A percentile compares a stretch with the other conserved stretches of the same genome.
Evolutionary conservation across 2,329 filamentous ascomycete genomes (phyloP).

Genomic region (Lachnellula arida): DNA sequence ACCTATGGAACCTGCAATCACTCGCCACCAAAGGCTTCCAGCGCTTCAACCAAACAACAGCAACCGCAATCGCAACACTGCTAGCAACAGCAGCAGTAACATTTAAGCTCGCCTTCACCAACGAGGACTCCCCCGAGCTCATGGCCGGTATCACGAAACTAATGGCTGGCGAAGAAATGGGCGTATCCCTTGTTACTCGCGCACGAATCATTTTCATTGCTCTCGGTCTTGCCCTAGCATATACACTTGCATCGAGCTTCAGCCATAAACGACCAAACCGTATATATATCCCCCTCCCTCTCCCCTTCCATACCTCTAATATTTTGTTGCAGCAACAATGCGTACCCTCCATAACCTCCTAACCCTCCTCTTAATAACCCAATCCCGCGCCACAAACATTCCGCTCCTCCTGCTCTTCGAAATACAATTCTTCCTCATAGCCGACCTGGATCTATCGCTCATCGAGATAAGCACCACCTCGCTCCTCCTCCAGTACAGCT

Average conservation of each 20-base stretch:
- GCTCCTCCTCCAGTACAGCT: constrained; percentile 72
- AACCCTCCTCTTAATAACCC: constrained; percentile 76
- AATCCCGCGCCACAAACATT: constrained; percentile 79
- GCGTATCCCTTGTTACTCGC: constrained; percentile 25
- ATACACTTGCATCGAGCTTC: constrained; percentile 41
- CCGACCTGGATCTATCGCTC: constrained; percentile 43
- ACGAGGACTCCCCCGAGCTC: constrained; percentile 82
- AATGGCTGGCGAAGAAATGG: constrained; percentile 23
- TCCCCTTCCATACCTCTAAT: neutral
- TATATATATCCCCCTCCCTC: constrained; percentile 7
- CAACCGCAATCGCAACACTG: constrained; percentile 33
- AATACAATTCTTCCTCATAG: constrained; percentile 51
- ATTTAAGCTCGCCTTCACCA: constrained; percentile 89
- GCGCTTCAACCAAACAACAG: constrained; percentile 25
- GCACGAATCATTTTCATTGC: constrained; percentile 46
- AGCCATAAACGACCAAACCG: constrained; percentile 21
- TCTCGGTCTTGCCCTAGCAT: constrained; percentile 34
- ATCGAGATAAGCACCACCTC: constrained; percentile 63
- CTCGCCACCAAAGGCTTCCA: constrained; percentile 24
- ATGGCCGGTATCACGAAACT: constrained; percentile 42
- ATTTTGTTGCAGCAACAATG: constrained; percentile 21
- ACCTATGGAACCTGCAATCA: constrained; percentile 45
- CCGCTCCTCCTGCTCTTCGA: constrained; percentile 78
- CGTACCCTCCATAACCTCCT: constrained; percentile 63
- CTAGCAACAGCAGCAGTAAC: constrained; percentile 57